Evolutionary conservation across 2,329 filamentous ascomycete species (phyloP), one percentile per base, ranked within the genome.

Genomic region (Lachnellula hyalina): DNA sequence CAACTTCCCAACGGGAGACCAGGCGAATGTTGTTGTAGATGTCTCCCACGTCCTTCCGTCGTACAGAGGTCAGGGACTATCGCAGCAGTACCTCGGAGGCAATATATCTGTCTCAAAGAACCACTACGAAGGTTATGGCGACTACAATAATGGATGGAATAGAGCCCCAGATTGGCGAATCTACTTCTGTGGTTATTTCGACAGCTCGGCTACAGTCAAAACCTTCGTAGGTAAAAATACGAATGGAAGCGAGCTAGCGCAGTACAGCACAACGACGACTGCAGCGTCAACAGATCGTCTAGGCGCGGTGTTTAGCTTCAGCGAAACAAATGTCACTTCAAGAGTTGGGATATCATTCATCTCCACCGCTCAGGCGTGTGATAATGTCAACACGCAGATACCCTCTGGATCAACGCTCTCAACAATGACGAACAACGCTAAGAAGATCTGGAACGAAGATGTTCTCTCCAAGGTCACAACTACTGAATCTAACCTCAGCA

Each of bases 61-160:
- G 2, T 85, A 77, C 51, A 74, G 83, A 36, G 80, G 81, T 1
- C 73, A 80, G 58, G 80, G 81, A 0, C 74, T 84, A 34, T 79
- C 79, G 12, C 84, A 87, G 65, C 73, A 76, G 41, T 87, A 85
- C 63, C 72, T 81, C 6, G 77, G 78, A 14, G 84, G 84, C 0
- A 76, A 75, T 47, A 79, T 87, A 23, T 73, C 71, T 2, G 71
- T 84, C 9, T 64, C 68, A 0, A 74, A 78, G 17, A 72, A 75
- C 1, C 76, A 76, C 51, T 87, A 87, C 59, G 76, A 79, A 49
- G 84, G 83, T 0, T 76, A 72, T 47, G 84, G 84, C 0, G 78
- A 77, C 1, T 87, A 86, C 65, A 76, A 86, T 53, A 85, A 84
- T 63, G 83, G 84, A 21, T 86, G 84, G 84, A 87, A 87, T 56